Percentiles rank a stretch among this genome's conserved stretches.
Evolutionary conservation across 2,329 filamentous ascomycete species (phyloP).

Genomic region (Pseudovirgaria hyperparasitica): DNA sequence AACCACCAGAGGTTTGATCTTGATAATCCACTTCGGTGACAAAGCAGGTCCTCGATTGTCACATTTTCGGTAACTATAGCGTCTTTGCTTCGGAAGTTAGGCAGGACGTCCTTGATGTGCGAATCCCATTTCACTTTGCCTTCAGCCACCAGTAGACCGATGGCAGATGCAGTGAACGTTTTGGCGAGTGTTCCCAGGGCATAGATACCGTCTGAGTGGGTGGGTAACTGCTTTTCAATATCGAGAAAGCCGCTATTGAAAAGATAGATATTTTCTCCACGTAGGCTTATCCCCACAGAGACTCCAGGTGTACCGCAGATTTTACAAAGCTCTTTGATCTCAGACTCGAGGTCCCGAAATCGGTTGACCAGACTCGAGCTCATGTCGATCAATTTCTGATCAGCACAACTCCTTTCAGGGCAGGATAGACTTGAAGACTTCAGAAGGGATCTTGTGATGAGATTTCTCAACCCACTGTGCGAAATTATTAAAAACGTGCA

Average conservation of each 20-base stretch:
- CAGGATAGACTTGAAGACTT: too few species aligned
- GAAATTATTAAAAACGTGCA: too few species aligned
- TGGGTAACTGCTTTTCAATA: conserved; percentile 1
- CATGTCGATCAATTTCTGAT: too few species aligned
- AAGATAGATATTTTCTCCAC: background rate
- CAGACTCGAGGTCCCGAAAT: too few species aligned
- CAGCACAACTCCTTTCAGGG: too few species aligned
- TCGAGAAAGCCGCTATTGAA: conserved; percentile 1
- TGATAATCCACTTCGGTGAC: background rate
- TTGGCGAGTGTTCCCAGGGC: conserved; percentile 1
- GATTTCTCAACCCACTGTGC: too few species aligned
- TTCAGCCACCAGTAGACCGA: conserved; percentile 1
- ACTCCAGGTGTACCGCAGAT: background rate
- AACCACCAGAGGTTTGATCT: background rate
- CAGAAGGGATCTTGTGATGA: too few species aligned
- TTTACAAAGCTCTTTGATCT: conserved; percentile 1
- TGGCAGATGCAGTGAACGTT: conserved; percentile 1
- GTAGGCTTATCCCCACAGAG: background rate
- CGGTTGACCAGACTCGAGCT: too few species aligned
- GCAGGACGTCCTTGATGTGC: conserved; percentile 1
- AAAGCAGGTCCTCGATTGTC: background rate
- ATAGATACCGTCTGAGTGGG: conserved; percentile 1
- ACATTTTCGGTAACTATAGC: background rate
- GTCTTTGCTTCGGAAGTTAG: too few species aligned
- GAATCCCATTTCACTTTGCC: conserved; percentile 1